These are phyloP conservation scores for Colletotrichum cuscutae DNA, from an alignment of 2,329 filamentous ascomycete genomes.

Conservation along the genomic window DNA sequence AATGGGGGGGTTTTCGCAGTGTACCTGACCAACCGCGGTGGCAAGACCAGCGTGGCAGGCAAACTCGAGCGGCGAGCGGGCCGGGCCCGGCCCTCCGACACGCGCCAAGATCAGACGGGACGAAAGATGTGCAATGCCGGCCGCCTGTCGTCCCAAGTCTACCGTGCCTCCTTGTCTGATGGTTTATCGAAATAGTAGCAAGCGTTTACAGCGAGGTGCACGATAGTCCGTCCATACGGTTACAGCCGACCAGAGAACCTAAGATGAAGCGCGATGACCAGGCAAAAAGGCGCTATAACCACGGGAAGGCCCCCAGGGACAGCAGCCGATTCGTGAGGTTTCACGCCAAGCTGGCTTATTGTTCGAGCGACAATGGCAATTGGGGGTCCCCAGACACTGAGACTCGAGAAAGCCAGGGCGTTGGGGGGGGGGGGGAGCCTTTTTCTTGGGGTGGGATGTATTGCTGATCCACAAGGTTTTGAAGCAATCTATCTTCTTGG, in stretches of 20 bases:
- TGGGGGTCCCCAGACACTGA: background rate
- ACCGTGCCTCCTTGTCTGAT: background rate
- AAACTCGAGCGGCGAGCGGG: conserved; percentile 11
- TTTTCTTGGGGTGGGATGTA: background rate
- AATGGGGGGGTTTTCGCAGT: too few species aligned
- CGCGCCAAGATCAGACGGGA: conserved; percentile 31
- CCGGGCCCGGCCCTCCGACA: conserved; percentile 25
- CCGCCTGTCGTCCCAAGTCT: conserved; percentile 29
- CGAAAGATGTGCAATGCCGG: conserved; percentile 4
- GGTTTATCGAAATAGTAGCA: background rate
- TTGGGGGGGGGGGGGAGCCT: background rate
- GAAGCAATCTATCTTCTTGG: conserved; percentile 23
- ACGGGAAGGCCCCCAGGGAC: background rate
- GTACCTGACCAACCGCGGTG: too few species aligned
- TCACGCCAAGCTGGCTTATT: conserved; percentile 16
- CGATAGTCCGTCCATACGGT: background rate
- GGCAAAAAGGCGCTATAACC: background rate
- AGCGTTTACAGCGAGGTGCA: background rate
- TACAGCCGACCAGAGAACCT: background rate
- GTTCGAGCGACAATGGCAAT: background rate
- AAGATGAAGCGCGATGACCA: background rate
- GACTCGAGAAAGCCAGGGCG: background rate
- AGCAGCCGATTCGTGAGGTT: conserved; percentile 18
- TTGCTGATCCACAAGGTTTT: background rate
- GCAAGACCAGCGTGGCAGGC: background rate